Evolutionary conservation across 2,329 filamentous ascomycete species (phyloP).

Genomic region (Mollisiaceae sp.): DNA sequence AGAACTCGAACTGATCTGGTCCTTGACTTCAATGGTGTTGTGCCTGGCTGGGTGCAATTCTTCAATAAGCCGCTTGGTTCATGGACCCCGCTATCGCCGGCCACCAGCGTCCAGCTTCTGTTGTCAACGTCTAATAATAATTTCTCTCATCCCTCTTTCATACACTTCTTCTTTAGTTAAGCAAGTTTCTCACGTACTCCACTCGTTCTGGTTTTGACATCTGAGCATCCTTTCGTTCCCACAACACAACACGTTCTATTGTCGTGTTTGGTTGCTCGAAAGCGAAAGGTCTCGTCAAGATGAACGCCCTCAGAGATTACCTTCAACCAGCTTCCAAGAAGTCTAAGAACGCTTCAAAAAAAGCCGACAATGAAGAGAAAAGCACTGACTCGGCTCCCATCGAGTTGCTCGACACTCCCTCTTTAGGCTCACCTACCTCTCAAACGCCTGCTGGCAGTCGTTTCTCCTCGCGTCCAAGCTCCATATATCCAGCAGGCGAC

Average conservation of each 20-base stretch:
- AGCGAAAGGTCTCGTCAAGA: constrained; percentile 23
- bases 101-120: neutral
- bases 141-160: neutral
- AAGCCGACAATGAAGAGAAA: constrained; percentile 26
- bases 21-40: neutral
- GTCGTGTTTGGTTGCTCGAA: constrained; percentile 1
- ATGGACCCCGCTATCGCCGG: neutral
- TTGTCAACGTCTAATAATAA: neutral
- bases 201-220: neutral
- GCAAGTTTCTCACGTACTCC: neutral
- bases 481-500: constrained; percentile 40
- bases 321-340: constrained; percentile 37
- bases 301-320: constrained; percentile 45
- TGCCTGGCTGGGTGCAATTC: neutral
- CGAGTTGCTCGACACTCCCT: constrained; percentile 34
- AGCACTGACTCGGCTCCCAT: constrained; percentile 22
- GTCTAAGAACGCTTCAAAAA: constrained; percentile 22
- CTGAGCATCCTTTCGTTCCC: neutral
- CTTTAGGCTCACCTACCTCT: constrained; percentile 7
- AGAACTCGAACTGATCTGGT: neutral
- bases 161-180: neutral
- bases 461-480: constrained; percentile 5
- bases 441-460: constrained; percentile 10
- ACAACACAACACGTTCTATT: constrained; percentile 2
- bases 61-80: neutral